Base-by-base conservation (phyloP, 2,329 filamentous ascomycete genomes). In the Colletotrichum lindemuthianum region DNA sequence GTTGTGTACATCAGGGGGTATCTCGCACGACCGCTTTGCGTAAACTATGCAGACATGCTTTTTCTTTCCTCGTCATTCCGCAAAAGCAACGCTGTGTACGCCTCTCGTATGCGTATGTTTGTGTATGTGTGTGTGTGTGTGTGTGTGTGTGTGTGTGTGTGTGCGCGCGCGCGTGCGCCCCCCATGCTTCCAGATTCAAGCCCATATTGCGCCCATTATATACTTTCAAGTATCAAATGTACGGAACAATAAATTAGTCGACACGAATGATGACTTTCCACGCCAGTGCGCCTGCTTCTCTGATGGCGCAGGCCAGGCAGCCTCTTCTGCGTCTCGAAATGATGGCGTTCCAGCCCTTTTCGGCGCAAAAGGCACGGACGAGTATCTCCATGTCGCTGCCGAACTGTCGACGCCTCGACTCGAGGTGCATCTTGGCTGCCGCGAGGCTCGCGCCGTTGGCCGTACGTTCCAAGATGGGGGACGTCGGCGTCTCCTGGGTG, bases 281-380 rank as follows among this genome's bases (percentile, higher is more conserved):
- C 2, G 87, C 88, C 63, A 93, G 73, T 3, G 89, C 91, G 6
- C 88, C 87, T 0, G 90, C 91, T 78, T 95, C 91, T 15, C 92
- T 84, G 47, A 95, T 86, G 44, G 90, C 90, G 75, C 92, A 95
- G 4, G 86, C 85, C 40, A 94, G 75, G 72, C 92, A 95, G 0
- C 89, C 90, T 66, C 90, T 82, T 68, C 87, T 85, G 43, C 84
- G 81, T 55, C 90, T 82, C 66, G 89, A 91, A 67, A 94, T 82
- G 15, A 94, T 73, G 24, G 91, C 91, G 73, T 93, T 90, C 82
- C 89, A 89, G 2, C 91, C 91, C 69, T 85, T 87, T 72, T 92
- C 88, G 1, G 91, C 89, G 73, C 92, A 94, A 69, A 92, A 82
- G 2, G 91, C 90, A 52, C 91, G 81, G 1, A 89, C 89, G 56